phyloP scores from a whole-genome alignment of 305 asterid genomes.

The Ilex paraguariensis region DNA sequence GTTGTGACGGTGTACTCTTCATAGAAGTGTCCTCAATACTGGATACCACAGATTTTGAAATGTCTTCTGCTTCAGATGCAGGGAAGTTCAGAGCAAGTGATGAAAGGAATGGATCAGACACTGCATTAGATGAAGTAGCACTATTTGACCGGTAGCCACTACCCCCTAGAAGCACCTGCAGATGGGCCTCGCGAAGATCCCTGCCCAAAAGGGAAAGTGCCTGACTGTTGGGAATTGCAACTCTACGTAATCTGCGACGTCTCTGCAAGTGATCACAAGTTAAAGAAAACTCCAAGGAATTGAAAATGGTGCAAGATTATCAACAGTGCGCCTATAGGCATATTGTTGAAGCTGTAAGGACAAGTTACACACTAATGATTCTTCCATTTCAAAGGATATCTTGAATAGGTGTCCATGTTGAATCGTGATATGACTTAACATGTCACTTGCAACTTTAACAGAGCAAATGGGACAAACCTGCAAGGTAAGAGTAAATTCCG shows the following conservation, averaged over 20 bases:
- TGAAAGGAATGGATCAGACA: slow-evolving; percentile 63
- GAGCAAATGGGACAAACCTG: slow-evolving; percentile 87
- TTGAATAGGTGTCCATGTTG: slow-evolving; percentile 78
- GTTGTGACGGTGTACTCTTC: slow-evolving; percentile 32
- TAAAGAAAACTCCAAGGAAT: slow-evolving; percentile 31
- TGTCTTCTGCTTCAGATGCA: slow-evolving; percentile 61
- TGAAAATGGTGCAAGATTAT: not conserved
- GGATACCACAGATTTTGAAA: slow-evolving; percentile 60
- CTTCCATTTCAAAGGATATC: slow-evolving; percentile 44
- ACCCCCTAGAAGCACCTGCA: slow-evolving; percentile 76
- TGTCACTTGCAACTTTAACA: slow-evolving; percentile 56
- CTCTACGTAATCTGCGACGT: slow-evolving; percentile 61
- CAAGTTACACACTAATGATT: not conserved
- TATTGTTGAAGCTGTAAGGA: not conserved
- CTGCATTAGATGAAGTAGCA: slow-evolving; percentile 37
- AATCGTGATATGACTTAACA: slow-evolving; percentile 64
- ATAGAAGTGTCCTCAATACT: slow-evolving; percentile 51
- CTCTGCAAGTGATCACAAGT: slow-evolving; percentile 56
- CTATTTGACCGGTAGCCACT: slow-evolving; percentile 43
- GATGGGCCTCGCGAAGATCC: slow-evolving; percentile 84
- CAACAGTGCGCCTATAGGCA: slow-evolving; percentile 2
- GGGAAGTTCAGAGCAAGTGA: slow-evolving; percentile 63
- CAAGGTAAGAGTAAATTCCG: slow-evolving; percentile 21
- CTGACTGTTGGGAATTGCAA: slow-evolving; percentile 65
- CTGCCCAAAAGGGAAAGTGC: slow-evolving; percentile 68